These are phyloP conservation scores for Claviceps digitariae DNA, from an alignment of 2,329 filamentous ascomycete species.

Conservation along the genomic window DNA sequence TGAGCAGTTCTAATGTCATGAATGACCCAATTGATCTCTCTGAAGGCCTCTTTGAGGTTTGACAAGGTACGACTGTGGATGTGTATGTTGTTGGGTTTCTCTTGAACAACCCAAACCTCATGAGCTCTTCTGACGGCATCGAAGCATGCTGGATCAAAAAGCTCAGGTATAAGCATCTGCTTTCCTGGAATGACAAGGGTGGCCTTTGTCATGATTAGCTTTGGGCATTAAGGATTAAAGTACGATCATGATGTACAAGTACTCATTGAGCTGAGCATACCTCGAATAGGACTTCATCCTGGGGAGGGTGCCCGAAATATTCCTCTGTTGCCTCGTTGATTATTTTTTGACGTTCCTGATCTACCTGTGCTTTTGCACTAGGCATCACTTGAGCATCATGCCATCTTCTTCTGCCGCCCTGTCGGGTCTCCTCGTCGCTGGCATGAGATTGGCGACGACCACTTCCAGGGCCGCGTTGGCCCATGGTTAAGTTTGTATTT, in stretches of 20 bases:
- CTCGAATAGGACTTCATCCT: conserved; percentile 11
- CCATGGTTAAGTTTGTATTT: background rate
- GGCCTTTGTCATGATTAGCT: conserved; percentile 9
- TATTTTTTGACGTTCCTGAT: conserved; percentile 9
- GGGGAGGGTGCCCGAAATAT: conserved; percentile 14
- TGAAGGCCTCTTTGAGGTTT: conserved; percentile 15
- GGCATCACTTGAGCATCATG: conserved; percentile 3
- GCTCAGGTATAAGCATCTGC: conserved; percentile 12
- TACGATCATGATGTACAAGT: too few relatives aligned
- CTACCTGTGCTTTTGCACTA: conserved; percentile 12
- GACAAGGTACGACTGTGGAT: conserved; percentile 13
- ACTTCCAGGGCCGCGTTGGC: background rate
- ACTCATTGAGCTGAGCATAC: conserved; percentile 9
- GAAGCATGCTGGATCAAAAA: conserved; percentile 13
- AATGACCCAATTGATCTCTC: conserved; percentile 18
- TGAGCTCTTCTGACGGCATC: conserved; percentile 16
- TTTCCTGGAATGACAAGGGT: conserved; percentile 17
- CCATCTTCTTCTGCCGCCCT: background rate
- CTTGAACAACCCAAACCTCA: conserved; percentile 18
- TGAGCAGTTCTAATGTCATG: conserved; percentile 19
- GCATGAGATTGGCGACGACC: background rate
- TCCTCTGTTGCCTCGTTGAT: conserved; percentile 9
- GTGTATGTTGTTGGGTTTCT: conserved; percentile 13
- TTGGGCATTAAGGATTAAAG: background rate
- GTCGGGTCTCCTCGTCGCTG: background rate